Evolutionary conservation across 2,329 filamentous ascomycete genomes (phyloP).

Genomic region (Massarina eburnea): DNA sequence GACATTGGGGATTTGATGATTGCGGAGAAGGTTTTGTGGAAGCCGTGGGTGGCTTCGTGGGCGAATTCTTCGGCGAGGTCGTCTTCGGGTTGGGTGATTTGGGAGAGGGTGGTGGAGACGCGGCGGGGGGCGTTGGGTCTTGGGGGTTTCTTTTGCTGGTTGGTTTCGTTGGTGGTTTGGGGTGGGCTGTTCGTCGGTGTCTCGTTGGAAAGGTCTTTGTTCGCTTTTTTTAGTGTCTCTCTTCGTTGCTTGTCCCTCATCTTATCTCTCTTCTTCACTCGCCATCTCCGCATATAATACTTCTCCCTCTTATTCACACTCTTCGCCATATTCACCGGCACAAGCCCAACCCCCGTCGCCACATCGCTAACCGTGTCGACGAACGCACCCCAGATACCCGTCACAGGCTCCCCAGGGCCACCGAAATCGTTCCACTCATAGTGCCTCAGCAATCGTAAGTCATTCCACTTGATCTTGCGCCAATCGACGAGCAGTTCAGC

Average conservation of each 20-base stretch:
- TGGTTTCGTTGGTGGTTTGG: too few relatives aligned
- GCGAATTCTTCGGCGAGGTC: slow-evolving; percentile 40
- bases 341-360: slow-evolving; percentile 63
- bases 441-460: slow-evolving; percentile 65
- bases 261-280: slow-evolving; percentile 32
- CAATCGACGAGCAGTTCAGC: slow-evolving; percentile 65
- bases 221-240: slow-evolving; percentile 19
- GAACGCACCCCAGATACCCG: slow-evolving; percentile 64
- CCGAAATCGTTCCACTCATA: slow-evolving; percentile 78
- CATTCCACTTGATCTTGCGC: slow-evolving; percentile 64
- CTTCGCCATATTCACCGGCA: slow-evolving; percentile 64
- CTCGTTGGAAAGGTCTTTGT: slow-evolving; percentile 10
- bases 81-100: slow-evolving; percentile 35
- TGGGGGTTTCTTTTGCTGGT: slow-evolving; percentile 6
- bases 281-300: slow-evolving; percentile 52
- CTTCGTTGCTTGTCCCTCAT: slow-evolving; percentile 32
- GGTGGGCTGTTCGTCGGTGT: too few relatives aligned
- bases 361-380: slow-evolving; percentile 61
- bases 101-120: slow-evolving; percentile 32
- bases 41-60: slow-evolving; percentile 55
- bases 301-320: slow-evolving; percentile 58
- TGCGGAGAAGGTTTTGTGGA: slow-evolving; percentile 55
- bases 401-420: slow-evolving; percentile 72
- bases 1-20: slow-evolving; percentile 62
- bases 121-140: slow-evolving; percentile 16